phyloP scores from a whole-genome alignment of 148 eudicot species.

The Fagopyrum homotropicum region DNA sequence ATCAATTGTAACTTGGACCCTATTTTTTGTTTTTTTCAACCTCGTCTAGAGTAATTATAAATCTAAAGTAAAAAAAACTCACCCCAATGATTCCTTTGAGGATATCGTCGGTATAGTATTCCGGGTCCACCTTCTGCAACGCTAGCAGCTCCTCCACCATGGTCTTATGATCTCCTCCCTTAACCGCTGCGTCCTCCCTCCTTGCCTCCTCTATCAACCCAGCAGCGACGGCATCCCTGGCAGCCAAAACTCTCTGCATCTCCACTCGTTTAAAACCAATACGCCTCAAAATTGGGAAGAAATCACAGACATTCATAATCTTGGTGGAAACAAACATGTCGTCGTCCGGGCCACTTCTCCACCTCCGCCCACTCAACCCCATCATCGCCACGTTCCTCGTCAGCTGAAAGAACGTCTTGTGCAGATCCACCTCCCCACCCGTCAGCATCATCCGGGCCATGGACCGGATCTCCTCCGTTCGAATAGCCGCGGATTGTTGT shows the following conservation, averaged over 20 bases:
- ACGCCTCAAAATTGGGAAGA: conserved; percentile 20
- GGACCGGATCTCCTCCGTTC: conserved; percentile 21
- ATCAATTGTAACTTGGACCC: no score
- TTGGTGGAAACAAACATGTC: not conserved
- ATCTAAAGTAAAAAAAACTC: not conserved
- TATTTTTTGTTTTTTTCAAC: no score
- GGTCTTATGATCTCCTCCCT: conserved; percentile 7
- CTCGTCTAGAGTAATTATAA: not conserved
- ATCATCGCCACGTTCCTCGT: conserved; percentile 33
- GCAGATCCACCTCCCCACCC: conserved; percentile 21
- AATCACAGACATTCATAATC: conserved; percentile 5
- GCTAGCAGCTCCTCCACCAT: conserved; percentile 27
- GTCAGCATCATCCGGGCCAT: not conserved
- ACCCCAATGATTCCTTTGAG: conserved; percentile 27
- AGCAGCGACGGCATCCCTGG: conserved; percentile 19
- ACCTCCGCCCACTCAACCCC: conserved; percentile 27
- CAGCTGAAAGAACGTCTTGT: conserved; percentile 20
- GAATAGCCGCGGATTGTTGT: conserved; percentile 17
- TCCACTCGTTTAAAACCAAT: conserved; percentile 11
- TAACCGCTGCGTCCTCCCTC: not conserved
- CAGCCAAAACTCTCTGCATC: not conserved
- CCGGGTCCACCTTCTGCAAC: conserved; percentile 24
- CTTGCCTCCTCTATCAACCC: conserved; percentile 21
- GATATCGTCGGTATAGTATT: conserved; percentile 20
- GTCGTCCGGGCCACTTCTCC: conserved; percentile 6